Base-by-base conservation (phyloP, 352 stramenopile species). In the Saprolegnia parasitica region DNA sequence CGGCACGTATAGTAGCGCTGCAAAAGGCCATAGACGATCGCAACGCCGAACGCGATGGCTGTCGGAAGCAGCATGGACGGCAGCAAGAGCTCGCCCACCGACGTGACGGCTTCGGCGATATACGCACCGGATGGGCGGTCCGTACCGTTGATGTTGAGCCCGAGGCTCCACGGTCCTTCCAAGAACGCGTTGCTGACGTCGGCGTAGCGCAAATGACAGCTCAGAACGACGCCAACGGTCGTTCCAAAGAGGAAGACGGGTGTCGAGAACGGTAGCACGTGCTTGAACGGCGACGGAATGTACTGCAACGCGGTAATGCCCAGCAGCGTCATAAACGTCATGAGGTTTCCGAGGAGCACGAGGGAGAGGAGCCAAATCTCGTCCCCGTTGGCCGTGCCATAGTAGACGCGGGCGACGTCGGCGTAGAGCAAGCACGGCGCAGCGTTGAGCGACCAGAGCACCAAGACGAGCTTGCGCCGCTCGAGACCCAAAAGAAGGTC, bases 371-470 rank as follows among this genome's bases (percentile, higher is more conserved):
- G 46, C 61, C 61, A 67, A 39, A 67, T 67, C 24, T 46, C 21
- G 26, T 56, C 23, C 29, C 61, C 37, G 32, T 67, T 67, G 45
- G 45, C 40, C 23, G 61, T 67, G 45, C 61, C 61, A 26, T 50
- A 50, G 61, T 67, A 67, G n/a, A 67, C 46, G 13, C 61, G 61
- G 18, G 61, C 37, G 16, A 67, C 42, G 32, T 67, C 61, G 15
- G 42, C 61, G 49, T 67, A 67, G 5, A 67, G 21, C 21, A 67
- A 10, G 4, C 39, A 67, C 32, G 39, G 58, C 58, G 29, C 18
- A 6, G 40, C 40, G 15, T 23, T 40, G 18, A 66, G 46, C 11
- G 29, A 20, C 29, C 23, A 35, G 0, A 67, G 16, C 26, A 67
- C 5, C 10, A 67, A n/a, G 5, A 67, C 29, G 8, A 67, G 49